phyloP scores from a whole-genome alignment of 1,139 yeast genomes.

The Protomyces arabidopsidicola region DNA sequence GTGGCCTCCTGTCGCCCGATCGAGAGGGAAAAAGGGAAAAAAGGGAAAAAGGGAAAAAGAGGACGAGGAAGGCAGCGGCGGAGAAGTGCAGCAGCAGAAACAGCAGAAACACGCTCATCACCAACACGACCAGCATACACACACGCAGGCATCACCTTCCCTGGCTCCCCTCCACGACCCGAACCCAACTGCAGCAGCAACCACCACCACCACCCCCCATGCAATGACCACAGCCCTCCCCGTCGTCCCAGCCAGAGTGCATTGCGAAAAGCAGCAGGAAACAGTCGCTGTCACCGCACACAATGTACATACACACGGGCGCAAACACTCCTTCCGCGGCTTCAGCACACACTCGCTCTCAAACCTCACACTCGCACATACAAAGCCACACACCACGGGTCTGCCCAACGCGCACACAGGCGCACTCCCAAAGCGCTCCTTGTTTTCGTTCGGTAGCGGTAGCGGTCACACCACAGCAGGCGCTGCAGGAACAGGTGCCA shows the following conservation, averaged over 20 bases:
- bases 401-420: neutral
- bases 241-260: neutral
- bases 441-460: neutral
- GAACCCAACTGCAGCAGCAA: no score
- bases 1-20: no score
- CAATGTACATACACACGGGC: slow-evolving; percentile 2
- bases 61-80: neutral
- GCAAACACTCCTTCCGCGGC: slow-evolving; percentile 26
- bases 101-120: no score
- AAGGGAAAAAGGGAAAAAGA: neutral
- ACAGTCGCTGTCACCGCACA: neutral
- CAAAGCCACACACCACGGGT: neutral
- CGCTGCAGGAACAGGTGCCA: neutral
- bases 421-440: neutral
- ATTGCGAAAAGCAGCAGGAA: neutral
- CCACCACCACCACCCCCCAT: neutral
- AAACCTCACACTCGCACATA: neutral
- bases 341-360: slow-evolving; percentile 19
- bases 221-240: neutral
- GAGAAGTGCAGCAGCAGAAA: neutral
- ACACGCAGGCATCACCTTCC: no score
- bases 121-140: no score
- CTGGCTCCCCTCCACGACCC: no score
- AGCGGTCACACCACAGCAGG: neutral
- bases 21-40: neutral